Evolutionary conservation across 441 rosid species (phyloP).

Genomic region (Erysimum cheiri): DNA sequence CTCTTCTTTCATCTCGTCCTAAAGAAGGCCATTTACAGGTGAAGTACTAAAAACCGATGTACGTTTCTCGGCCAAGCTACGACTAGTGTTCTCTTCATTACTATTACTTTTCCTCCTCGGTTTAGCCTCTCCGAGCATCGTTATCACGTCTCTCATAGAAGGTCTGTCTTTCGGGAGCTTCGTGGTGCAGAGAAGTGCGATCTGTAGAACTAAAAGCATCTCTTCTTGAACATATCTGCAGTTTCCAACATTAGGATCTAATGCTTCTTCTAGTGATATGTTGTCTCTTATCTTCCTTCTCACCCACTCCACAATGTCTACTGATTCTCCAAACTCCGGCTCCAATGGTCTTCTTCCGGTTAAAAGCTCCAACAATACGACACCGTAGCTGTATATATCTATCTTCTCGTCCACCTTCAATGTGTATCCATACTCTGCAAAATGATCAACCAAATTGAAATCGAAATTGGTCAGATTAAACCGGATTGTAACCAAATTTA

Average conservation of each 20-base stretch:
- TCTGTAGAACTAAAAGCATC: conserved; percentile 84
- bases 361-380: conserved; percentile 73
- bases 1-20: conserved; percentile 38
- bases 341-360: conserved; percentile 72
- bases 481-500: background rate
- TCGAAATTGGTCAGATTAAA: background rate
- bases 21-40: conserved; percentile 79
- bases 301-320: conserved; percentile 71
- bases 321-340: conserved; percentile 67
- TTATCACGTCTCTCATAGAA: conserved; percentile 87
- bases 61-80: conserved; percentile 51
- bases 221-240: conserved; percentile 90
- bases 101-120: conserved; percentile 84
- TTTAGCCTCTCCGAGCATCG: conserved; percentile 94
- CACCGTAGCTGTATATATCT: conserved; percentile 86
- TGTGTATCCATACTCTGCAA: conserved; percentile 85
- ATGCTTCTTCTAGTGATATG: conserved; percentile 62
- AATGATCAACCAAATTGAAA: conserved; percentile 8
- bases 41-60: conserved; percentile 69
- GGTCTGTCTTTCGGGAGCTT: conserved; percentile 94
- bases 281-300: conserved; percentile 68
- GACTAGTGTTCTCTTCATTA: conserved; percentile 51
- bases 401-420: conserved; percentile 86
- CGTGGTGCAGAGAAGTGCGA: conserved; percentile 83
- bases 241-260: conserved; percentile 74